Base-by-base conservation (phyloP, 768 basidiomycete species). In the Tricholoma furcatifolium region DNA sequence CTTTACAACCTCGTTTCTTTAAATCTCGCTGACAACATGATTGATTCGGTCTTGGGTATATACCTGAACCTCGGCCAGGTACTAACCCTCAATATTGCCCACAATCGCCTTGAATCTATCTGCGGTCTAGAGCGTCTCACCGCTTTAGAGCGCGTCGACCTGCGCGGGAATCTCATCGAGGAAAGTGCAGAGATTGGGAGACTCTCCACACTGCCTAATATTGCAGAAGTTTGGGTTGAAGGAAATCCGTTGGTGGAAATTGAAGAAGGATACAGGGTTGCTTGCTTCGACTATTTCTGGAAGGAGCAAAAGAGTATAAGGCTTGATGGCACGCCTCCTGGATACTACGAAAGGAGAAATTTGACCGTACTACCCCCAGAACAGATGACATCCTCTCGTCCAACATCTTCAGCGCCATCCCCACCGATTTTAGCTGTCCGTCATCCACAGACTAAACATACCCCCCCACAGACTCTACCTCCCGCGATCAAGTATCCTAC, bases 11-110 rank as follows among this genome's bases (percentile, higher is more conserved):
- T 99, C 47, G 70, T 84, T 49, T 91, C 89, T n/a, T 85, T 99
- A 60, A 95, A 97, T 70, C 82, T 99, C n/a, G 79, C 91, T 14
- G 89, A 95, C 69, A 99, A 99, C 73, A 92, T 99, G 83, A 93
- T 99, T 60, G 93, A 96, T 66, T 94, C 95, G 15, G 87, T 98
- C 15, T 81, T 94, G 4, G 89, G 91, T 24, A 91, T 97, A 53
- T 90, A 93, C 63, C 80, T 81, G 34, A 82, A 84, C 47, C 79
- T 98, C 34, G 91, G 91, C 1, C 84, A 87, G 56, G 77, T 97
- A 21, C 74, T 86, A 15, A 75, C 79, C 6, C 75, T 98, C 61
- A 93, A 96, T 68, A 77, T 98, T 15, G 80, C 90, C 1, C 75
- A 79, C 50, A 98, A 98, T 64, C 84, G 96, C 4, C 82, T 98